Conservation (phyloP, 2,329 filamentous ascomycete species). For the Fusarium luffae region DNA sequence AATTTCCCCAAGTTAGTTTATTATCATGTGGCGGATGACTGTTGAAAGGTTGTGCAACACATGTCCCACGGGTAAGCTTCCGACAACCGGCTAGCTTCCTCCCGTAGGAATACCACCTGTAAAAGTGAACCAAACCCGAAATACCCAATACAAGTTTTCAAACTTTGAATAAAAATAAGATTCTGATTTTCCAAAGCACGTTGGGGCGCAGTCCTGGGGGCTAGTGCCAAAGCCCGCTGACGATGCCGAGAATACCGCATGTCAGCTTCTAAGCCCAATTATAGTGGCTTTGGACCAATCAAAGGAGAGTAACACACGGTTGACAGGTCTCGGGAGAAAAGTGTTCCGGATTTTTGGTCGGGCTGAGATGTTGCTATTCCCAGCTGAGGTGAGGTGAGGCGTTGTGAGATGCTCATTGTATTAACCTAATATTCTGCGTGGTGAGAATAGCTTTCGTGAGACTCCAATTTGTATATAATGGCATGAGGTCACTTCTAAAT, state of each 20-base stretch:
- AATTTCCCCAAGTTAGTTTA: background rate
- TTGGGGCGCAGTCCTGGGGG: slow-evolving; percentile 35
- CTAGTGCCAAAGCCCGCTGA: slow-evolving; percentile 30
- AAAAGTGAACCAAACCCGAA: background rate
- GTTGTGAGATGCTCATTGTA: background rate
- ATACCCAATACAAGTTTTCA: background rate
- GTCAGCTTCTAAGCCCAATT: slow-evolving; percentile 33
- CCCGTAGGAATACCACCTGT: background rate
- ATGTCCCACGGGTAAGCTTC: background rate
- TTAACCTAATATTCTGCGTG: background rate
- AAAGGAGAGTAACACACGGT: rapidly evolving
- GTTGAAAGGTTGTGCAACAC: background rate
- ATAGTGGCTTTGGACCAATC: background rate
- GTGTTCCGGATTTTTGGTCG: slow-evolving; percentile 11
- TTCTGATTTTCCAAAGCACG: background rate
- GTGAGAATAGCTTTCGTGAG: background rate
- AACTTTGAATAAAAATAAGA: slow-evolving; percentile 14
- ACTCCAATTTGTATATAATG: slow-evolving; percentile 37
- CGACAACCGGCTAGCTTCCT: background rate
- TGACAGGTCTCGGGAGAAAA: slow-evolving; percentile 12
- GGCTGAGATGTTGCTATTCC: slow-evolving; percentile 36
- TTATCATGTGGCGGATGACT: background rate
- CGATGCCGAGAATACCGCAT: slow-evolving; percentile 7
- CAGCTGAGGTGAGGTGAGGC: slow-evolving; percentile 9
- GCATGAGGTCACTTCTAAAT: no score